phyloP scores from a whole-genome alignment of 2,329 filamentous ascomycete species.

The Neurospora sp. region DNA sequence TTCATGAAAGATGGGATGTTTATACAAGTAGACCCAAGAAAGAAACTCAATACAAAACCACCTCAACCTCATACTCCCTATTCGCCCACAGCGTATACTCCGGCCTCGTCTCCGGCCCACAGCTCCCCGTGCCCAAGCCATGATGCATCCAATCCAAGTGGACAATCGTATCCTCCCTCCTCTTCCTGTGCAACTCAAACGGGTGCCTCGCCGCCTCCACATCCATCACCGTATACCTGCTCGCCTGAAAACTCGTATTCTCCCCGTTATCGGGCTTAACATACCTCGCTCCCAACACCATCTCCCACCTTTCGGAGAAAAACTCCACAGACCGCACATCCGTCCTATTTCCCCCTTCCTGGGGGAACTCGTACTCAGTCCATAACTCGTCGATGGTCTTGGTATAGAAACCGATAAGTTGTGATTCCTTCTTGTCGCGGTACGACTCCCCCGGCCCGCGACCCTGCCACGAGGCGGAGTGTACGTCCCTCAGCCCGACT shows the following conservation, averaged over 20 bases:
- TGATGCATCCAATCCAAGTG: constrained; percentile 53
- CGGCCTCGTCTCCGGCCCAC: constrained; percentile 45
- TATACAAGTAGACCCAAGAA: neutral
- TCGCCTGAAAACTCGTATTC: constrained; percentile 42
- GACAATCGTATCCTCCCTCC: constrained; percentile 42
- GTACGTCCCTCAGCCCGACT: neutral
- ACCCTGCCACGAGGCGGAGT: constrained; percentile 51
- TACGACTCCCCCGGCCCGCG: constrained; percentile 59
- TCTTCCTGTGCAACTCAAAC: constrained; percentile 43
- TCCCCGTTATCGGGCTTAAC: constrained; percentile 32
- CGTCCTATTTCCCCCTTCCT: constrained; percentile 56
- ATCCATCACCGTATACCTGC: constrained; percentile 45
- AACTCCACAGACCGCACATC: constrained; percentile 53
- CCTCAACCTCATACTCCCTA: constrained; percentile 33
- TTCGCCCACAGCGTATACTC: constrained; percentile 35
- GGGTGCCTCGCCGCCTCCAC: constrained; percentile 47
- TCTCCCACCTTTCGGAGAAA: constrained; percentile 10
- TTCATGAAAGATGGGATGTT: neutral
- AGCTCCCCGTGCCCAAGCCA: constrained; percentile 52
- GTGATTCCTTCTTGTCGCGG: constrained; percentile 53
- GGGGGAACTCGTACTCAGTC: constrained; percentile 56
- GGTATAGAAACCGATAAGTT: too few species aligned
- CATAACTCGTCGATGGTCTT: constrained; percentile 44
- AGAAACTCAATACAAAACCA: constrained; percentile 30
- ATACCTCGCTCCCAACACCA: constrained; percentile 34